phyloP scores from a whole-genome alignment of 257 asterid species.

The Osmanthus fragrans region DNA sequence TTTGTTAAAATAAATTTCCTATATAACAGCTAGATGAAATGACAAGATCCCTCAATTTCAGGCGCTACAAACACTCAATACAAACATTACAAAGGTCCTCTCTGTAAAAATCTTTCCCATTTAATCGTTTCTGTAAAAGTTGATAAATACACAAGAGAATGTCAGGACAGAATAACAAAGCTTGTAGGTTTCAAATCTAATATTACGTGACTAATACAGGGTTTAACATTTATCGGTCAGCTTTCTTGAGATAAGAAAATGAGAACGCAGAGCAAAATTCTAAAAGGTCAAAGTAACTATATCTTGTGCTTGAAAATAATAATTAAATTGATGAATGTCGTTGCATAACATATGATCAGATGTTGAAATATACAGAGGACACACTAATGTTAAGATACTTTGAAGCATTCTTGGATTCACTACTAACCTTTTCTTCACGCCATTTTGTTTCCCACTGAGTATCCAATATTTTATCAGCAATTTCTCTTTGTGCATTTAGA shows the following conservation, averaged over 20 bases:
- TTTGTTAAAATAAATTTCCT: background rate
- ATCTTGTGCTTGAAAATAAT: background rate
- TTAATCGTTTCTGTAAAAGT: too few species aligned
- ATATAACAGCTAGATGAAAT: background rate
- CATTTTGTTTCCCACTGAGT: conserved; percentile 90
- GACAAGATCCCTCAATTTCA: background rate
- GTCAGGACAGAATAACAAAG: background rate
- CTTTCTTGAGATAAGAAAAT: background rate
- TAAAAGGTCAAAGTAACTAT: background rate
- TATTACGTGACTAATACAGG: background rate
- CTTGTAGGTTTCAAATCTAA: background rate
- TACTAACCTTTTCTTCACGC: conserved; percentile 84
- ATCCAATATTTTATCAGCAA: conserved; percentile 76
- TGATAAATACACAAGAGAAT: background rate
- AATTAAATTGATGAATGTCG: background rate
- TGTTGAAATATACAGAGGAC: background rate
- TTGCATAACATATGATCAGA: background rate
- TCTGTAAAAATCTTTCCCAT: background rate
- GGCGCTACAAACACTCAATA: background rate
- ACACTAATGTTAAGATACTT: background rate
- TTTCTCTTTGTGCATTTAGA: conserved; percentile 88
- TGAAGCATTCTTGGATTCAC: background rate
- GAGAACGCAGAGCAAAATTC: background rate
- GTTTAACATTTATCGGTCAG: background rate
- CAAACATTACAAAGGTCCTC: background rate